A percentile compares a stretch with the other conserved stretches of the same genome.
These are phyloP conservation scores for Jatropha multifida DNA, from an alignment of 441 rosid species.

Conservation along the genomic window DNA sequence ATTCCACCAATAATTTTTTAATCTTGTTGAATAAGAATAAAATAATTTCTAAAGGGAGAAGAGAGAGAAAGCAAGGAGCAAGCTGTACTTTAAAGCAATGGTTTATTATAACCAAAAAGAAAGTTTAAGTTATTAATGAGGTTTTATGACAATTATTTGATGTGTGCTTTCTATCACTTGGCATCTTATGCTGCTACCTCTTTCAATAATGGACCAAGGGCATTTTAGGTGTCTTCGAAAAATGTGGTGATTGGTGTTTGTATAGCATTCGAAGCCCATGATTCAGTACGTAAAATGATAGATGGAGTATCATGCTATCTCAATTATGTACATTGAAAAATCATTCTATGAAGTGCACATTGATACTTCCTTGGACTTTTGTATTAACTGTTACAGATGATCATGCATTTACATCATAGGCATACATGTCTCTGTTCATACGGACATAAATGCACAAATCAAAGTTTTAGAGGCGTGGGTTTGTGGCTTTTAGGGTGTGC, in stretches of 20 bases:
- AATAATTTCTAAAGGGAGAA: neutral
- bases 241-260: conserved; percentile 11
- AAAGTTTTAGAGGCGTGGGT: neutral
- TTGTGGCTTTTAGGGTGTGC: too few species aligned
- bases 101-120: conserved; percentile 22
- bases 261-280: conserved; percentile 7
- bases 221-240: conserved; percentile 13
- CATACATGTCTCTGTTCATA: neutral
- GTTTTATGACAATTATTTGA: conserved; percentile 30
- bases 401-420: neutral
- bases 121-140: conserved; percentile 19
- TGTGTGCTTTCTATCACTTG: conserved; percentile 26
- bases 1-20: conserved; percentile 26
- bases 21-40: conserved; percentile 22
- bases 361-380: neutral
- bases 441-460: neutral
- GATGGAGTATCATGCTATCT: neutral
- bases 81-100: conserved; percentile 28
- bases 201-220: conserved; percentile 21
- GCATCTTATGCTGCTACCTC: conserved; percentile 22
- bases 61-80: conserved; percentile 16
- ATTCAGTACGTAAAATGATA: neutral
- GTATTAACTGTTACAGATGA: neutral
- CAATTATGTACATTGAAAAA: neutral
- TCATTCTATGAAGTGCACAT: neutral